Evolutionary conservation across 352 stramenopile species (phyloP).

Genomic region (Globisporangium megalacanthum): DNA sequence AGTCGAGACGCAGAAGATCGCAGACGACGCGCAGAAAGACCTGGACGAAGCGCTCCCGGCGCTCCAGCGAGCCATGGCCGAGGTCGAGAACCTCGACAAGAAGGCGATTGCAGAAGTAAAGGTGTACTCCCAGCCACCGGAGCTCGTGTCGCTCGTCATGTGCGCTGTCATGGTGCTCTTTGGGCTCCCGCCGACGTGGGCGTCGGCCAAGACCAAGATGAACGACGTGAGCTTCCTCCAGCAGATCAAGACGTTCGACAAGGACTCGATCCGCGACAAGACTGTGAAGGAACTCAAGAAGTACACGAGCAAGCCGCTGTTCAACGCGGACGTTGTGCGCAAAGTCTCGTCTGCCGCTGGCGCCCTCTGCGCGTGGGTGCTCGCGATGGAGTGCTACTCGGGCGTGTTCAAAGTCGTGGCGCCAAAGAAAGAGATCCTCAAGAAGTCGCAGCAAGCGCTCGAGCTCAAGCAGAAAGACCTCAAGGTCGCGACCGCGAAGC

Average conservation of each 20-base stretch:
- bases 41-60: constrained; percentile 92
- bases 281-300: constrained; percentile 94
- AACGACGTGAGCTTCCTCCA: constrained; percentile 91
- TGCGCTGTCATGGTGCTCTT: constrained; percentile 97
- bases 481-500: constrained; percentile 83
- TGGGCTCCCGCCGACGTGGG: constrained; percentile 90
- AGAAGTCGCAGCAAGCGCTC: constrained; percentile 81
- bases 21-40: constrained; percentile 93
- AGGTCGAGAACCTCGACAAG: constrained; percentile 96
- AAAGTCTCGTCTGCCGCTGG: constrained; percentile 88
- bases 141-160: constrained; percentile 91
- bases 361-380: constrained; percentile 88
- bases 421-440: constrained; percentile 88
- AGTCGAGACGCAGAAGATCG: constrained; percentile 91
- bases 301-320: constrained; percentile 83
- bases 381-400: constrained; percentile 90
- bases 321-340: constrained; percentile 85
- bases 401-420: constrained; percentile 85
- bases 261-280: constrained; percentile 93
- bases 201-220: constrained; percentile 91
- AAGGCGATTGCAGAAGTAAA: constrained; percentile 94
- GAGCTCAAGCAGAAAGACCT: constrained; percentile 86
- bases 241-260: constrained; percentile 95
- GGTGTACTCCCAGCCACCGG: constrained; percentile 91
- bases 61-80: constrained; percentile 89